Base-by-base conservation (phyloP, 495 filamentous ascomycete species). In the Thermochaetoides thermophila region DNA sequence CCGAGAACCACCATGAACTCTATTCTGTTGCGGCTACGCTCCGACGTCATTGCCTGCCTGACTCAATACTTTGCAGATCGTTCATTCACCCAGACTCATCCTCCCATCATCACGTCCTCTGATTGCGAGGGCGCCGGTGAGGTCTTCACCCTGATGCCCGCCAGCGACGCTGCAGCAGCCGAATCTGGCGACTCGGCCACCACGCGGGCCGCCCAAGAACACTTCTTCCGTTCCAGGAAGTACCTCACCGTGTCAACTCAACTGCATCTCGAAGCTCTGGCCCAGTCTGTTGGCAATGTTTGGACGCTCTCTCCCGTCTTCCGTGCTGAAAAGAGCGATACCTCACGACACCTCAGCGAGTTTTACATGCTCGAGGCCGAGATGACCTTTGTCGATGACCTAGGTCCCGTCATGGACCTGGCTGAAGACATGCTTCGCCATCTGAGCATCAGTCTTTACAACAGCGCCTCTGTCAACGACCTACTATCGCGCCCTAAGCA, bases 301-400 rank as follows among this genome's bases (percentile, higher is more conserved):
- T 97, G 89, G 89, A 79, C 91, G 3, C 55, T 97, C 13, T 85
- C 85, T 7, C 89, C 89, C 11, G 84, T 84, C 2, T 97, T 97
- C 49, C 75, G 89, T 27, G 91, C 89, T 3, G 89, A 97, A 52
- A 81, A 73, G 57, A 94, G 84, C 52, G 85, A 95, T 55, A 96
- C 89, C 5, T 71, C 85, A 11, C 78, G 91, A 22, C 89, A 97
- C 57, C 63, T 96, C 29, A 92, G 83, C 60, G 89, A 97, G 46
- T 97, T 97, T 53, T 96, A 95, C 58, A 97, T 97, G 89, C 71
- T 97, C 2, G 89, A 97, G 57, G 85, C 75, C 6, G 89, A 97
- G 55, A 57, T 81, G 32, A 75, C 69, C 50, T 94, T 92, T 52
- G 73, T 77, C 32, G 61, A 81, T 18, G 63, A 73, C 29, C 54